Evolutionary conservation across 768 basidiomycete species (phyloP).

Genomic region (Rhizopogon vinicolor): DNA sequence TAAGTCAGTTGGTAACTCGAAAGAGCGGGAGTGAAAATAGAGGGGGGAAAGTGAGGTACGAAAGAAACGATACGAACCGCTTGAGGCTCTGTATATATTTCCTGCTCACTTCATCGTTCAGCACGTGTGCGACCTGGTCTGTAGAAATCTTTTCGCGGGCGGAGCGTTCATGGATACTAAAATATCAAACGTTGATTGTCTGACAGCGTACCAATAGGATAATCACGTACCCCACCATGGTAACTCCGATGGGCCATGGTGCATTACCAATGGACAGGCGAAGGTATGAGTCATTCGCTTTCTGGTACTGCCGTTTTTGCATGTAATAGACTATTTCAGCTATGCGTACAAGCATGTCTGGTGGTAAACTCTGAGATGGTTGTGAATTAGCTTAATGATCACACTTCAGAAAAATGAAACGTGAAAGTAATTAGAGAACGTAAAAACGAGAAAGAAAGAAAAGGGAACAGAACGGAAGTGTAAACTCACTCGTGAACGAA

Average conservation of each 20-base stretch:
- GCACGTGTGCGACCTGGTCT: slow-evolving; percentile 95
- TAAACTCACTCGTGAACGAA: slow-evolving; percentile 78
- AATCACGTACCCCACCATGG: slow-evolving; percentile 87
- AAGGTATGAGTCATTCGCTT: slow-evolving; percentile 95
- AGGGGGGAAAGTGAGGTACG: not conserved
- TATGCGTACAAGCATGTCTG: slow-evolving; percentile 80
- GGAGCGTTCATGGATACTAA: slow-evolving; percentile 93
- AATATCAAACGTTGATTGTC: not conserved
- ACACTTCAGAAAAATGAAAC: not conserved
- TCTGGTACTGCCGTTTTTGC: slow-evolving; percentile 94
- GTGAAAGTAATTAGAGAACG: not conserved
- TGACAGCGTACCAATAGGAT: not conserved
- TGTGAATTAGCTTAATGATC: not conserved
- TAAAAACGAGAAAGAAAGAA: not conserved
- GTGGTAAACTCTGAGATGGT: slow-evolving; percentile 58
- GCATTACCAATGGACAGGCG: slow-evolving; percentile 97
- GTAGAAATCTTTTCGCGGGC: slow-evolving; percentile 97
- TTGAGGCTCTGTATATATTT: slow-evolving; percentile 99
- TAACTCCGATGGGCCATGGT: slow-evolving; percentile 99
- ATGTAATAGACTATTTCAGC: slow-evolving; percentile 95
- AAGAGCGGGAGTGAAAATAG: not conserved
- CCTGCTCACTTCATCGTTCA: slow-evolving; percentile 98
- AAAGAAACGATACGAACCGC: slow-evolving; percentile 46
- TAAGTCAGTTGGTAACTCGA: slow-evolving; percentile 4
- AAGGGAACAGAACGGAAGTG: not conserved